Percentiles rank a stretch among this genome's conserved stretches.
These are phyloP conservation scores for Scleroderma bovista DNA, from an alignment of 768 basidiomycete genomes.

Conservation along the genomic window DNA sequence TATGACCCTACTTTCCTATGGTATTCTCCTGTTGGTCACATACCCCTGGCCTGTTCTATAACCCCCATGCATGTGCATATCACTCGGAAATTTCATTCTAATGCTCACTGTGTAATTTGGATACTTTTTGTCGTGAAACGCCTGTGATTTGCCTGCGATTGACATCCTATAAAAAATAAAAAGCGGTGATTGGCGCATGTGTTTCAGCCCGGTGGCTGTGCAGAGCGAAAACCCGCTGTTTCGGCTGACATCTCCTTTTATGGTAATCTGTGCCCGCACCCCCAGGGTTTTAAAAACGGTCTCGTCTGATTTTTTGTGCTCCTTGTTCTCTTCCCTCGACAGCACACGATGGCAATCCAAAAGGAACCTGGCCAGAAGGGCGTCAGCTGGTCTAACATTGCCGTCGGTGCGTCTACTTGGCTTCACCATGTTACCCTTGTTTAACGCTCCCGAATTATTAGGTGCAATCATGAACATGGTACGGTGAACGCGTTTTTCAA, in stretches of 20 bases:
- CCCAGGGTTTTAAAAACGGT: background rate
- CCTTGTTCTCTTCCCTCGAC: conserved; percentile 5
- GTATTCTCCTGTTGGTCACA: conserved; percentile 18
- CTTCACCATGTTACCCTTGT: conserved; percentile 12
- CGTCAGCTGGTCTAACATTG: conserved; percentile 92
- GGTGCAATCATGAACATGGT: conserved; percentile 99
- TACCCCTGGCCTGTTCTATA: conserved; percentile 14
- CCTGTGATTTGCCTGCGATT: too few relatives aligned
- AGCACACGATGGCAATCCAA: conserved; percentile 64
- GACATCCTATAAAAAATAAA: conserved; percentile 10
- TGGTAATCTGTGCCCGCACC: background rate
- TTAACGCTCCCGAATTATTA: conserved; percentile 29
- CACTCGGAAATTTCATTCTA: conserved; percentile 10
- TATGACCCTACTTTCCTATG: conserved; percentile 17
- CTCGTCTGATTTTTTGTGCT: background rate
- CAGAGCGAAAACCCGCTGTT: background rate
- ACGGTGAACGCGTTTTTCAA: conserved; percentile 35
- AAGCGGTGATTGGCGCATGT: too few relatives aligned
- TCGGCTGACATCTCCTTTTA: background rate
- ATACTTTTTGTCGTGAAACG: background rate
- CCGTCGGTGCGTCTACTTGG: conserved; percentile 62
- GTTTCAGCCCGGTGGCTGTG: too few relatives aligned
- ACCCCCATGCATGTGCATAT: conserved; percentile 18
- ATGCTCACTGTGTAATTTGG: conserved; percentile 19
- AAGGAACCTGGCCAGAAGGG: conserved; percentile 89